Conservation (phyloP, 225 moss, liverwort and hornwort species). For the Pseudisothecium myosuroides region DNA sequence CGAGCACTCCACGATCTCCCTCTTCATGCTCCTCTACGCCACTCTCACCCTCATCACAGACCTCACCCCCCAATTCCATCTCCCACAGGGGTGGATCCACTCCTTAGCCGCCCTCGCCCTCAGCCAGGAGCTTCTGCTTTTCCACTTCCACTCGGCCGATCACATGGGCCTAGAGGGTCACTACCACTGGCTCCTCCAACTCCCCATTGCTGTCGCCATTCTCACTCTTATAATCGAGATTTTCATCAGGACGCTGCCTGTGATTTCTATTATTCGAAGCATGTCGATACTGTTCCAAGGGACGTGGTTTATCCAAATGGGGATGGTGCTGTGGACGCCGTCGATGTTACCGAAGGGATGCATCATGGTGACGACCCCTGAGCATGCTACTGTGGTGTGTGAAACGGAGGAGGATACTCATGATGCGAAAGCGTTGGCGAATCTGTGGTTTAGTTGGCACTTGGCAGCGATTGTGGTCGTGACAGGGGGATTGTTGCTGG, state of each 20-base stretch:
- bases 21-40: slow-evolving; percentile 63
- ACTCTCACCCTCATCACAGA: slow-evolving; percentile 28
- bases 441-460: slow-evolving; percentile 69
- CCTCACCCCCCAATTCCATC: slow-evolving; percentile 1
- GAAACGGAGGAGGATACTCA: background rate
- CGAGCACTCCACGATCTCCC: slow-evolving; percentile 84
- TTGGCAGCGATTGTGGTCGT: slow-evolving; percentile 34
- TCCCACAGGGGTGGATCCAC: slow-evolving; percentile 41
- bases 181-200: slow-evolving; percentile 85
- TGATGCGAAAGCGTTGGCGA: slow-evolving; percentile 64
- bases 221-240: slow-evolving; percentile 23
- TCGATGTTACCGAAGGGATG: slow-evolving; percentile 44
- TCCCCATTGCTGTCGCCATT: slow-evolving; percentile 42
- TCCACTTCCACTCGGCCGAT: slow-evolving; percentile 83
- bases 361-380: background rate
- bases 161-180: slow-evolving; percentile 93
- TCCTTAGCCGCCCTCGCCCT: slow-evolving; percentile 45
- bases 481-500: slow-evolving; percentile 3
- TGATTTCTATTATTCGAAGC: slow-evolving; percentile 16
- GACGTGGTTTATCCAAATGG: slow-evolving; percentile 83
- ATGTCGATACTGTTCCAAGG: slow-evolving; percentile 53
- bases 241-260: background rate
- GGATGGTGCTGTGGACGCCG: slow-evolving; percentile 49
- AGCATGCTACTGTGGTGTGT: slow-evolving; percentile 22
- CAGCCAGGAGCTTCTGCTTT: slow-evolving; percentile 74